Evolutionary conservation across 2,329 filamentous ascomycete species (phyloP).

Genomic region (Colletotrichum sp.): DNA sequence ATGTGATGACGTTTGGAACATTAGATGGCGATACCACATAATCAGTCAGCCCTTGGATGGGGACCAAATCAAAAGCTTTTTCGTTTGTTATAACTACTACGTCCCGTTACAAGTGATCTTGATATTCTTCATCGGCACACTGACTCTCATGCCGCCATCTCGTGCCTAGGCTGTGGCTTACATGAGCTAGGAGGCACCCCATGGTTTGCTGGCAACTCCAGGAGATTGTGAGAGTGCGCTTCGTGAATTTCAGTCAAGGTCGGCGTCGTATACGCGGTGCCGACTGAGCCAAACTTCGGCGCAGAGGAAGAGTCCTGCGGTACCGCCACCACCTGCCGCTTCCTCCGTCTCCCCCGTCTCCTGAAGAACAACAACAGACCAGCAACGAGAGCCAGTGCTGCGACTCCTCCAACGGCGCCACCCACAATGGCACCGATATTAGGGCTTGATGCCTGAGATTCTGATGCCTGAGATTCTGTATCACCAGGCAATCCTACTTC

Average conservation of each 20-base stretch:
- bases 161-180: rapidly evolving
- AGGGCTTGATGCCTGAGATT: conserved; percentile 21
- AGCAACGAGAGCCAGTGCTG: conserved; percentile 42
- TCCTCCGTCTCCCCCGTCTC: conserved; percentile 34
- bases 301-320: background rate
- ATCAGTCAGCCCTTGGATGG: background rate
- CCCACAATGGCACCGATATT: conserved; percentile 48
- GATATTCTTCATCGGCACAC: rapidly evolving
- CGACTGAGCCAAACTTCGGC: background rate
- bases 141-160: background rate
- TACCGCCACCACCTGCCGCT: background rate
- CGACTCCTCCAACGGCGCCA: conserved; percentile 49
- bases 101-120: background rate
- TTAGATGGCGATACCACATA: conserved; percentile 16
- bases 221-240: background rate
- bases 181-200: background rate
- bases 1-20: background rate
- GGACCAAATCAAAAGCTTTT: conserved; percentile 3
- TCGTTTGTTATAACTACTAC: background rate
- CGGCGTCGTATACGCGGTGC: background rate
- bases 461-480: conserved; percentile 19
- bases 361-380: conserved; percentile 44
- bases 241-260: background rate
- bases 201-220: background rate
- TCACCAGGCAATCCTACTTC: background rate